These are phyloP conservation scores for Suhomyces taliae DNA, from an alignment of 1,139 yeast species.

Conservation along the genomic window DNA sequence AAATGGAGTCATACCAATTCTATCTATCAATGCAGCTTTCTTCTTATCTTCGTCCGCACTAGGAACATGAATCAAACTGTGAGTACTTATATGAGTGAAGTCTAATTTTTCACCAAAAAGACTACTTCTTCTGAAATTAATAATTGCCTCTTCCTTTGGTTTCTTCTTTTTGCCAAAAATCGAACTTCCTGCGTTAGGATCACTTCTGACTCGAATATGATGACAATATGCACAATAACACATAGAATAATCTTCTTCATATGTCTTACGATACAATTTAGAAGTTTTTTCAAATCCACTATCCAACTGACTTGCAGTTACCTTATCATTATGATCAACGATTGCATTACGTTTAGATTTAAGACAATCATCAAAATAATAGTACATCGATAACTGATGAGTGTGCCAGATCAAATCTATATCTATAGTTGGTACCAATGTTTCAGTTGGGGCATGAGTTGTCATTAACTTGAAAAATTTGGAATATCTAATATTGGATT, in stretches of 20 bases:
- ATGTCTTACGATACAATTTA: conserved; percentile 18
- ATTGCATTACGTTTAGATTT: conserved; percentile 11
- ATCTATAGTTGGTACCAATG: conserved; percentile 39
- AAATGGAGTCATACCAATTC: too few relatives aligned
- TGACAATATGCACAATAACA: conserved; percentile 31
- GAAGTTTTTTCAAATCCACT: conserved; percentile 23
- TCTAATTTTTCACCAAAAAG: conserved; percentile 9
- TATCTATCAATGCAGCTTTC: too few relatives aligned
- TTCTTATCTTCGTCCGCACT: too few relatives aligned
- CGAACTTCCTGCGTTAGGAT: too few relatives aligned
- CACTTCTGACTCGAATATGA: conserved; percentile 10
- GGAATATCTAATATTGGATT: conserved; percentile 24
- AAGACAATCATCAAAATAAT: conserved; percentile 25
- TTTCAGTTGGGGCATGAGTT: conserved; percentile 6
- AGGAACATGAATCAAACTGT: conserved; percentile 13
- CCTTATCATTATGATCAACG: conserved; percentile 32
- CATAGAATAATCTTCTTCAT: conserved; percentile 24
- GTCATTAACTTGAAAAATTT: conserved; percentile 26
- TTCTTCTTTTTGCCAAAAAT: background rate
- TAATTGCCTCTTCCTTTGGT: background rate
- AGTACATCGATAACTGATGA: conserved; percentile 30
- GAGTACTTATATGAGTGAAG: conserved; percentile 20
- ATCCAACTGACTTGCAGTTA: conserved; percentile 22
- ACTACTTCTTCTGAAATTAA: background rate
- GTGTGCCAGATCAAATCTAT: conserved; percentile 45